Evolutionary conservation across 345 rosid species (phyloP), one percentile per base, ranked within the genome.

Genomic region (Citrus mangshanensis): DNA sequence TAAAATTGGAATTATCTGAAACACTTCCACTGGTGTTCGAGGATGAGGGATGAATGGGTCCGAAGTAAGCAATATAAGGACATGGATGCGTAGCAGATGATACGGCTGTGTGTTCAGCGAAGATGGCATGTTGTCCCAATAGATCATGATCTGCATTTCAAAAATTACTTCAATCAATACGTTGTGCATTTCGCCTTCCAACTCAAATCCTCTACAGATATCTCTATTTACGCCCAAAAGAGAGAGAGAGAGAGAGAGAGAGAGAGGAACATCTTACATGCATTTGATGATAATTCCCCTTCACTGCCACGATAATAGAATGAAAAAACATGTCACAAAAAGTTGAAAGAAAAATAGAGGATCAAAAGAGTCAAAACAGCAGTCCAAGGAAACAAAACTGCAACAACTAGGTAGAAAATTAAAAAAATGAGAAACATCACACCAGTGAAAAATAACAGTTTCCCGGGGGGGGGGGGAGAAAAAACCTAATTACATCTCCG

Each of bases 31-130:
- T 77, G 80, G 97, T 84, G 86, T 86, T 93, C 24, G 94, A 89
- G 72, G 97, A 87, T 16, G 97, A 88, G 0, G 98, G 95, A 77
- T 90, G 94, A 79, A 93, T 80, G 16, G 99, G 97, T 73, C 94
- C 98, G 68, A 94, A 70, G 85, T 94, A 96, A 79, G 98, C 89
- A 74, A 96, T 82, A 77, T 94, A 96, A 19, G 99, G 99, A 80
- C 99, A 96, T 68, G 94, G 92, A 81, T 96, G 97, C 40, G 85
- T 83, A 18, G 93, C 87, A 51, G 99, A 84, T 75, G 95, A 85
- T 71, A 89, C 91, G 12, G 92, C 86, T 19, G 95, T 76, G 72
- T 89, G 97, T 77, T 96, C 99, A 9, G 94, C 81, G 65, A 92
- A 92, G 61, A 89, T 72, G 32, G 92, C 90, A 79, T 85, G 91